Evolutionary conservation across 148 eudicot species (phyloP).

Genomic region (Rhododendron mucronatum): DNA sequence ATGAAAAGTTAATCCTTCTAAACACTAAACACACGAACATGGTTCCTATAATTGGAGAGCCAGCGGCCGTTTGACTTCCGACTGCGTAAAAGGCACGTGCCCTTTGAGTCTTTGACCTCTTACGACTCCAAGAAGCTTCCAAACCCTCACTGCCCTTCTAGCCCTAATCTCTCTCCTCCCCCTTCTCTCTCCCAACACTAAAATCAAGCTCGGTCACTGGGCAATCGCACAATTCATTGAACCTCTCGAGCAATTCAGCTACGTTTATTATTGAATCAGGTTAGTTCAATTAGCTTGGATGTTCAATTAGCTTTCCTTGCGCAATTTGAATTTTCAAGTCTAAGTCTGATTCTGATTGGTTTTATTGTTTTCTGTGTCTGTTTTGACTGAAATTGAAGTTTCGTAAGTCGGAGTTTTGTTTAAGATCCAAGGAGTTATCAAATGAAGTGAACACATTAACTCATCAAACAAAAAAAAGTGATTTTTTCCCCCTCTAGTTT

Average conservation of each 20-base stretch:
- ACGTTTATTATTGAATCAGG: background rate
- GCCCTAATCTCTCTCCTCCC: background rate
- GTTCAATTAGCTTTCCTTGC: background rate
- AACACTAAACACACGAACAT: too few species aligned
- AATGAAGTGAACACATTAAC: background rate
- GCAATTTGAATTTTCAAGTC: background rate
- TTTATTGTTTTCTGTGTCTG: background rate
- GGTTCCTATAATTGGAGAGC: background rate
- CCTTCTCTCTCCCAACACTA: background rate
- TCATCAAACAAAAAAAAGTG: background rate
- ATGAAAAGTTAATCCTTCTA: too few species aligned
- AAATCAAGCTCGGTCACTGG: background rate
- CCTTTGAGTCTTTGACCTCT: conserved; percentile 1
- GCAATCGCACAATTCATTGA: background rate
- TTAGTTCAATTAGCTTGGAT: background rate
- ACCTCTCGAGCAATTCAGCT: background rate
- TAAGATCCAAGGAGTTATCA: background rate
- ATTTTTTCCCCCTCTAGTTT: background rate
- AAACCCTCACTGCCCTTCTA: background rate
- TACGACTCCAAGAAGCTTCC: conserved; percentile 30
- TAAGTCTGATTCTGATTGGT: background rate
- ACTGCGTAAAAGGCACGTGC: background rate
- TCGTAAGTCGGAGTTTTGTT: background rate
- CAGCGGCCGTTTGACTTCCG: background rate
- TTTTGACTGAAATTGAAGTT: conserved; percentile 1